phyloP scores from a whole-genome alignment of 1,284 basidiomycete species.

The Sanghuangporus baumii region DNA sequence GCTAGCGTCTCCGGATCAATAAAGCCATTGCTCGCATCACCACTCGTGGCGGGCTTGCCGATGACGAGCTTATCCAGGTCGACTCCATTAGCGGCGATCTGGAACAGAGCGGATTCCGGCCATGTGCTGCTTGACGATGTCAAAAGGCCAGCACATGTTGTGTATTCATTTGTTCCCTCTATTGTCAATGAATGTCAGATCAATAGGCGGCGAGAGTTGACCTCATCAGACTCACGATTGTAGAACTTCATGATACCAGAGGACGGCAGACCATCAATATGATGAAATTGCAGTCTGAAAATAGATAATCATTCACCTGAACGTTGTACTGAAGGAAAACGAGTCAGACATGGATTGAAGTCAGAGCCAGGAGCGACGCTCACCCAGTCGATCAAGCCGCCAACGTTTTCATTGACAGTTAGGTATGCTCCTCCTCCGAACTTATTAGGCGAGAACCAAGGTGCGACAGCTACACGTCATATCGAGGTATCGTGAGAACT shows the following conservation, averaged over 20 bases:
- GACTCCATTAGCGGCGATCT: conserved; percentile 54
- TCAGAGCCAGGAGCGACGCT: background rate
- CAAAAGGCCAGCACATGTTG: conserved; percentile 49
- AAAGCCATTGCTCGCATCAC: conserved; percentile 55
- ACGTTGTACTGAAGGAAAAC: conserved; percentile 36
- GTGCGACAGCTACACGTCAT: conserved; percentile 8
- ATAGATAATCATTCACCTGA: conserved; percentile 28
- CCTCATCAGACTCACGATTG: conserved; percentile 43
- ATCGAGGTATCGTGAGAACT: background rate
- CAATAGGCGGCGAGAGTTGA: background rate
- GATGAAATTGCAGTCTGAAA: background rate
- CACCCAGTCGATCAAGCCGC: conserved; percentile 50
- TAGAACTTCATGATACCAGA: conserved; percentile 42
- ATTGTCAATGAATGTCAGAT: conserved; percentile 1
- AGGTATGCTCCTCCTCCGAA: conserved; percentile 58
- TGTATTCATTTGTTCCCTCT: conserved; percentile 56
- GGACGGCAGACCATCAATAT: background rate
- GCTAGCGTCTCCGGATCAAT: conserved; percentile 49
- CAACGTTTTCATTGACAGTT: conserved; percentile 47
- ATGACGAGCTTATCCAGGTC: conserved; percentile 47
- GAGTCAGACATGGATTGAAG: background rate
- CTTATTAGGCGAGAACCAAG: conserved; percentile 41
- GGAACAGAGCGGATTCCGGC: conserved; percentile 50
- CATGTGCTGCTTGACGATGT: conserved; percentile 45
- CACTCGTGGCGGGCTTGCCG: conserved; percentile 51